phyloP scores from a whole-genome alignment of 2,329 filamentous ascomycete genomes.

The Microascus cirrosus region DNA sequence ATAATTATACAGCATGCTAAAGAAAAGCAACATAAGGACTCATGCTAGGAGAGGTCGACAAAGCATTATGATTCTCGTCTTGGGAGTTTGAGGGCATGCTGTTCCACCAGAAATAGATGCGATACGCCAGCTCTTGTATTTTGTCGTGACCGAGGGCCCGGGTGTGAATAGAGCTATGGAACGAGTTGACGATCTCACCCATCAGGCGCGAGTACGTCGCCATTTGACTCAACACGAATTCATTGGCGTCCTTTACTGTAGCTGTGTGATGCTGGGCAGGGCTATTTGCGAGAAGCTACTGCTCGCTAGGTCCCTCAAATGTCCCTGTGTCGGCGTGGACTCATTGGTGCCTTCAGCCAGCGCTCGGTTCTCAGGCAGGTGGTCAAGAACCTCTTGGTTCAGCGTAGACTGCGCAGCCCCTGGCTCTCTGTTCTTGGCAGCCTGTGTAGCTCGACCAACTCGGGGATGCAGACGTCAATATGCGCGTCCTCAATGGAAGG shows the following conservation, averaged over 20 bases:
- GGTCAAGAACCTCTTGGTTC: neutral
- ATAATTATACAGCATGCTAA: slow-evolving; percentile 19
- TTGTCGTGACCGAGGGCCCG: slow-evolving; percentile 10
- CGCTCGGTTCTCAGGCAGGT: neutral
- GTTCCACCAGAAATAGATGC: slow-evolving; percentile 16
- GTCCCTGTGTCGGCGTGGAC: neutral
- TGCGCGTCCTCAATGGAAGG: slow-evolving; percentile 21
- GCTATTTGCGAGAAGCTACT: no score
- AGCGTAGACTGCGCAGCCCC: neutral
- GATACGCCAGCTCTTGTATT: slow-evolving; percentile 10
- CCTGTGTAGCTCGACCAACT: slow-evolving; percentile 12
- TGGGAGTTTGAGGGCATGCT: slow-evolving; percentile 10
- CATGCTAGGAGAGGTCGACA: neutral
- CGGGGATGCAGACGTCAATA: slow-evolving; percentile 23
- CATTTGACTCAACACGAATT: slow-evolving; percentile 9
- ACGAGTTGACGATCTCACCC: slow-evolving; percentile 11
- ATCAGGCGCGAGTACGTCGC: slow-evolving; percentile 12
- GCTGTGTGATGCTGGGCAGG: neutral
- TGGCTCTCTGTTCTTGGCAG: neutral
- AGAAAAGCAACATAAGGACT: slow-evolving; percentile 11
- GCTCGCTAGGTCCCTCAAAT: no score
- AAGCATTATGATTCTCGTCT: slow-evolving; percentile 3
- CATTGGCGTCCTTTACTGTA: slow-evolving; percentile 6
- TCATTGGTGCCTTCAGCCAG: neutral
- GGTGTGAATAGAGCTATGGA: slow-evolving; percentile 14